Evolutionary conservation across 352 stramenopile species (phyloP).

Genomic region (Phytophthora ohioensis): DNA sequence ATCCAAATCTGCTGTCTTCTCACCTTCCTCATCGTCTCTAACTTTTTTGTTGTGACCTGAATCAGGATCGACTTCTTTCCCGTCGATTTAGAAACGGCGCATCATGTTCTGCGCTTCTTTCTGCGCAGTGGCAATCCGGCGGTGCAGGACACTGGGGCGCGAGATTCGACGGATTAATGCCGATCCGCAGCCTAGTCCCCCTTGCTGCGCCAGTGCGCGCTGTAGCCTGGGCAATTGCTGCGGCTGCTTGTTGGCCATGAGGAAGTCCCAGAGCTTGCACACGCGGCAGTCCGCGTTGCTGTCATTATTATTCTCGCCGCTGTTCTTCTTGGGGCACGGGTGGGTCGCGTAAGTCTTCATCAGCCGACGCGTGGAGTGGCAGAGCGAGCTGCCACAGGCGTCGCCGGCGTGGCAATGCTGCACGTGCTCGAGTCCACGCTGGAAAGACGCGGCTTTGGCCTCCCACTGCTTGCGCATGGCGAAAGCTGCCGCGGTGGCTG

Average conservation of each 20-base stretch:
- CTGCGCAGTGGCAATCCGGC: conserved; percentile 38
- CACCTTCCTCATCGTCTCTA: conserved; percentile 7
- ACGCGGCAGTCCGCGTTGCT: conserved; percentile 60
- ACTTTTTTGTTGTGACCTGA: conserved; percentile 11
- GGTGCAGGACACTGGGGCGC: conserved; percentile 23
- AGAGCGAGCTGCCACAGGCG: conserved; percentile 74
- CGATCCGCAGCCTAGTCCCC: conserved; percentile 21
- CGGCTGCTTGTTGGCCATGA: conserved; percentile 43
- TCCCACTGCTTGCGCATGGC: conserved; percentile 68
- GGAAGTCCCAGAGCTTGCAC: conserved; percentile 80
- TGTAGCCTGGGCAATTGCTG: conserved; percentile 22
- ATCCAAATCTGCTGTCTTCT: conserved; percentile 12
- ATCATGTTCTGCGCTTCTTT: conserved; percentile 41
- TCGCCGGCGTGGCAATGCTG: conserved; percentile 57
- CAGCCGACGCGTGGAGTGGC: conserved; percentile 72
- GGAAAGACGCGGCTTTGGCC: conserved; percentile 68
- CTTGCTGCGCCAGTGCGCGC: conserved; percentile 23
- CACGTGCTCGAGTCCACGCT: conserved; percentile 74
- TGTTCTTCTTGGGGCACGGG: conserved; percentile 50
- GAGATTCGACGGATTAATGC: conserved; percentile 13
- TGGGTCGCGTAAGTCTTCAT: conserved; percentile 75
- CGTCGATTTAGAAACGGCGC: conserved; percentile 39
- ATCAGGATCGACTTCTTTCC: neutral
- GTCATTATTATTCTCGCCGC: conserved; percentile 12
- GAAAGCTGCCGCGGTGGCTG: conserved; percentile 33